Evolutionary conservation across 805 yeast genomes (phyloP).

Genomic region (Spathaspora boniae): DNA sequence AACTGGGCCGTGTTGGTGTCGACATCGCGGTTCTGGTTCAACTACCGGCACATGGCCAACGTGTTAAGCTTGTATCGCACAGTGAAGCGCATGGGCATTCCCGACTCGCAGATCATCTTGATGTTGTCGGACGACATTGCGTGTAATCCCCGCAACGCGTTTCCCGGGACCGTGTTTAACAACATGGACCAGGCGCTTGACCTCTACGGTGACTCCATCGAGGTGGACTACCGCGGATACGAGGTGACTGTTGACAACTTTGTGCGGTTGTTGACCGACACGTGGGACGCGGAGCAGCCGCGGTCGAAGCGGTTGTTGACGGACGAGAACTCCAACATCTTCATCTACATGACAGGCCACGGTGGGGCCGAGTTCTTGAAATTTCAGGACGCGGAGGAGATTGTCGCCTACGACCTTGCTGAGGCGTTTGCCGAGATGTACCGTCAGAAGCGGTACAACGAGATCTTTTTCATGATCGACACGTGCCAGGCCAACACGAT

Average conservation of each 20-base stretch:
- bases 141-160: slow-evolving; percentile 92
- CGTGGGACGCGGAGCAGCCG: slow-evolving; percentile 95
- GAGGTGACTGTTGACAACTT: slow-evolving; percentile 98
- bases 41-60: slow-evolving; percentile 97
- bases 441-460: slow-evolving; percentile 92
- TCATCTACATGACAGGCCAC: slow-evolving; percentile 95
- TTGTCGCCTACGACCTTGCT: slow-evolving; percentile 91
- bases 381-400: slow-evolving; percentile 98
- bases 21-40: slow-evolving; percentile 97
- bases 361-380: slow-evolving; percentile 97
- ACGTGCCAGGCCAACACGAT: slow-evolving; percentile 99
- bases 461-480: slow-evolving; percentile 95
- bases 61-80: slow-evolving; percentile 92
- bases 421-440: slow-evolving; percentile 97
- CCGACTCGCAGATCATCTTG: slow-evolving; percentile 93
- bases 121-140: slow-evolving; percentile 98
- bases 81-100: slow-evolving; percentile 92
- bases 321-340: slow-evolving; percentile 90
- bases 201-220: slow-evolving; percentile 89
- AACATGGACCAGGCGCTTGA: slow-evolving; percentile 90
- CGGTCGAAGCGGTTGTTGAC: slow-evolving; percentile 85
- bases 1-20: slow-evolving; percentile 89
- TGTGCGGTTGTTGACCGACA: slow-evolving; percentile 85
- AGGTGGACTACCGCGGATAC: slow-evolving; percentile 95
- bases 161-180: slow-evolving; percentile 94